Evolutionary conservation across 2,329 filamentous ascomycete species (phyloP), one percentile per base, ranked within the genome.

Genomic region (Arthroderma uncinatum): DNA sequence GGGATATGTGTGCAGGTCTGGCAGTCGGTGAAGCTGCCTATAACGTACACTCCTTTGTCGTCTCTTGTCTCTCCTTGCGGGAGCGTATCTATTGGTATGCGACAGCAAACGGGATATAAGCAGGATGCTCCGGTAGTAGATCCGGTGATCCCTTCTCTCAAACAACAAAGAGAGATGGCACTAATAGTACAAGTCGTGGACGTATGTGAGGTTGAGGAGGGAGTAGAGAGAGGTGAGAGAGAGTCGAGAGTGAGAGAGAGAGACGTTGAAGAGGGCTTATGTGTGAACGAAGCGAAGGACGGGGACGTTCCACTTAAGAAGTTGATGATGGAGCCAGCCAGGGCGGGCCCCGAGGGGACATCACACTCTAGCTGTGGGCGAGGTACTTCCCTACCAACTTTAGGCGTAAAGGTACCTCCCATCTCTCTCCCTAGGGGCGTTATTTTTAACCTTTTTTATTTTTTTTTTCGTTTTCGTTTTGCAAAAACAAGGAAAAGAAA

Each of bases 271-370:
- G 19, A 44, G 39, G n/a, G 39, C 19, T 5, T 44, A 21, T n/a
- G 19, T 44, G 39, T n/a, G 39, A 16, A 44, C 14, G 19, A 16
- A 37, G 50, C 28, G 50, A 53, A 53, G 50, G 44, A 48, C 44
- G 44, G 44, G 44, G 44, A 48, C 40, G 44, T 48, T 48, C 44
- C 44, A 48, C 44, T 48, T 48, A 48, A 48, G 44, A 48, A 48
- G 44, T 48, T 28, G 44, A 48, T 48, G 44, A 48, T 28, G 23
- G 23, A 48, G 21, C 19, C n/a, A 47, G 23, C 23, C 44, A 48
- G 44, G 44, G 44, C 44, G 44, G 44, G 23, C 44, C 44, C 25
- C 44, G 30, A 33, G 36, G 44, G 23, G 25, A 48, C 44, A 48
- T 48, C 44, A 48, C 44, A 30, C 44, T n/a, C n/a, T n/a, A 28